Evolutionary conservation across 192 early-diverging fungal genomes (phyloP).

Genomic region (Chytriomyces sp.): DNA sequence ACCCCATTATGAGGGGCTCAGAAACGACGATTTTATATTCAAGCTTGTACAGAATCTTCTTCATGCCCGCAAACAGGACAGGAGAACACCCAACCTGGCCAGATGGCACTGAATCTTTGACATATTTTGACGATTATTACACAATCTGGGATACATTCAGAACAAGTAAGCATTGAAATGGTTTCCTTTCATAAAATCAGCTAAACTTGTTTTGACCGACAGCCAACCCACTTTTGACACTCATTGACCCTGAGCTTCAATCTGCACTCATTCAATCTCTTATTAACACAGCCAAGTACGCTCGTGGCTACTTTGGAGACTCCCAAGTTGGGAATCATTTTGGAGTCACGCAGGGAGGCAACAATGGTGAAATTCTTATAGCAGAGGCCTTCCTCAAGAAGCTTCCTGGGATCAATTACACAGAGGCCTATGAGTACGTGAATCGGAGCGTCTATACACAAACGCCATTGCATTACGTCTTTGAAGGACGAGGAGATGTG

Average conservation of each 20-base stretch:
- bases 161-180: conserved; percentile 1
- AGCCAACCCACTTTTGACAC: conserved; percentile 12
- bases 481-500: conserved; percentile 27
- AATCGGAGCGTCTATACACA: conserved; percentile 23
- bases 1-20: background rate
- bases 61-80: conserved; percentile 39
- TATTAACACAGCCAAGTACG: conserved; percentile 5
- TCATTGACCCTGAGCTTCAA: conserved; percentile 2
- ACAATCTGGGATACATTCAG: conserved; percentile 29
- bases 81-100: conserved; percentile 37
- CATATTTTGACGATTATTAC: conserved; percentile 39
- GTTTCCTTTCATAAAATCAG: background rate
- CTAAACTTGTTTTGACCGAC: background rate
- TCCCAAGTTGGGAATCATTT: conserved; percentile 1
- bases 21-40: conserved; percentile 21
- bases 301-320: background rate
- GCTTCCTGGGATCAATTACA: conserved; percentile 19
- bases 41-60: conserved; percentile 34
- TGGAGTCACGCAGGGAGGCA: conserved; percentile 35
- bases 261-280: conserved; percentile 3
- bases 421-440: conserved; percentile 27
- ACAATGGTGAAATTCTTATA: conserved; percentile 35
- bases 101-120: conserved; percentile 1
- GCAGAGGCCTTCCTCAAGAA: conserved; percentile 35
- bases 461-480: background rate